Evolutionary conservation across 176 grass and related monocot genomes (phyloP), one percentile per base, ranked within the genome.

Genomic region (Rhynchospora breviuscula): DNA sequence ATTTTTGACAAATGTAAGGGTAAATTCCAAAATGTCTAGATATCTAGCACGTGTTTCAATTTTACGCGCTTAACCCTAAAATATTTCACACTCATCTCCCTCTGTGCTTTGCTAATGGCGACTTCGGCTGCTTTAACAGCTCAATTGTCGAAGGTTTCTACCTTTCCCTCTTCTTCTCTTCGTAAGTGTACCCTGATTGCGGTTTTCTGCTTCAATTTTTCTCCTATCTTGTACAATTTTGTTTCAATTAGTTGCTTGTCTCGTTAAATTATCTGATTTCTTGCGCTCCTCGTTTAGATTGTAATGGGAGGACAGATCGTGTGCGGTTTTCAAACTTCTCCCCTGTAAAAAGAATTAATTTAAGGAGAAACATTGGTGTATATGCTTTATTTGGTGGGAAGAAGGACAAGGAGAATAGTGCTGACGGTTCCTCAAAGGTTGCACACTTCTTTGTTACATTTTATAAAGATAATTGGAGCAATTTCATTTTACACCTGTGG

Each of bases 321-420:
- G 70, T 81, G 82, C 73, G 77, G 25, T 90, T 83, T 90, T 91
- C 90, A 58, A 68, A 86, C 22, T 86, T 84, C 86, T 78, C 87
- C 69, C 72, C 54, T 72, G 84, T 76, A 78, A 93, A 89, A 89
- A 88, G 82, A 85, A 19, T 75, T 63, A 85, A 57, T 81, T 82
- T 62, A 31, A 87, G 84, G 80, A 93, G 86, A 85, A 51, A 88
- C 58, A 85, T 95, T 45, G 78, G 84, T 13, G 89, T 96, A 12
- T 99, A 92, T 85, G 86, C 88, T 86, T 85, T 99, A 85, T 99
- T 98, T 93, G 96, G 97, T 78, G 91, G 97, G 63, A 99, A 99
- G 35, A 99, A 99, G 25, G 96, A 93, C 52, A 94, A 92, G 82
- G 95, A 98, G 68, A 91, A 86, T 23, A 78, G 85, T 71, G 95